Evolutionary conservation across 306 rosid genomes (phyloP), one percentile per base, ranked within the genome.

Genomic region (Lupinus albus): DNA sequence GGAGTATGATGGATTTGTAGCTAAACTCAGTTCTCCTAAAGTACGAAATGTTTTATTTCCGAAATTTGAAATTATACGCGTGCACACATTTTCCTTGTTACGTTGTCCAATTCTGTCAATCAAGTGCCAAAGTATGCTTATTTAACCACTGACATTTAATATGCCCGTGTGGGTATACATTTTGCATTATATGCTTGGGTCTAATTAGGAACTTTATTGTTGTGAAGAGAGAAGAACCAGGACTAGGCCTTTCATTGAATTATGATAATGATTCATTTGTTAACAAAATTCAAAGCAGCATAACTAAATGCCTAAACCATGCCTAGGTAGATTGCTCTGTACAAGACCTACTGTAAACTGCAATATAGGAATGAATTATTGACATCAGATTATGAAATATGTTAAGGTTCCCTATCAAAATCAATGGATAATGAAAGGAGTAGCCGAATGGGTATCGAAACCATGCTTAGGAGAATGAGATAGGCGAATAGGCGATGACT

Each of bases 1-100:
- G 51, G 98, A 92, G 70, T 89, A 89, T 33, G 87, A 92, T 67
- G 96, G 88, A 70, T 80, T 89, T 60, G 53, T 70, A 57, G 84
- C 96, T 66, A 92, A 91, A 68, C 96, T 92, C 68, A 85, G 70
- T 71, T 89, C 98, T 69, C 81, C 95, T 13, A 76, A 84, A 3
- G 98, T 92, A 87, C 28, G 91, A 70, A 63, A 45, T 35, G 15
- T 25, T 54, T 20, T 66, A 28, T 46, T 50, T 56, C 21, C 68
- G 45, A 58, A 58, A 15, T 33, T 72, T 58, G 25, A 20, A 28
- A 17, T 46, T 15, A 4, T 18, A 36, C 7, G 60, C 17, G 33
- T 32, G 41, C 33, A 41, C 38, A 2, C 25, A 58, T 12, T 45
- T 51, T 72, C 7, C 53, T 63, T 67, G 28, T 41, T 38, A 21